Percentiles rank a stretch among this genome's conserved stretches.
Evolutionary conservation across 345 rosid genomes (phyloP).

Genomic region (Arabidopsis thaliana): DNA sequence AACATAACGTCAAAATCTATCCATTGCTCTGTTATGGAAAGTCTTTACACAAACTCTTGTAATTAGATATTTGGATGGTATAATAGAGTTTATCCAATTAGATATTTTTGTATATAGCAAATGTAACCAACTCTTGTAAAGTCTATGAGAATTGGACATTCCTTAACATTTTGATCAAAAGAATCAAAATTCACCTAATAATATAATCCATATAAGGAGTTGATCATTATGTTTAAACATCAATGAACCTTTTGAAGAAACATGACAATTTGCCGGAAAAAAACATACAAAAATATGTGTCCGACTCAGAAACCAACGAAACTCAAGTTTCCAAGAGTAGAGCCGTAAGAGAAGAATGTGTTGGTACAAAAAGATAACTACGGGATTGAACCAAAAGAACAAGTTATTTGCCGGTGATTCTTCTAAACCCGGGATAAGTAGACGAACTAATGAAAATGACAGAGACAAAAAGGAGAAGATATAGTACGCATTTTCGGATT

Average conservation of each 20-base stretch:
- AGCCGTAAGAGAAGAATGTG: conserved; percentile 18
- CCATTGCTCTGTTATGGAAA: conserved; percentile 24
- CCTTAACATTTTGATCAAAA: background rate
- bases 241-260: conserved; percentile 24
- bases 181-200: background rate
- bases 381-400: conserved; percentile 29
- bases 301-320: conserved; percentile 22
- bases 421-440: conserved; percentile 32
- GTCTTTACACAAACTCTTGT: conserved; percentile 36
- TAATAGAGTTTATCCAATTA: background rate
- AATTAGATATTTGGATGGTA: conserved; percentile 20
- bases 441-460: conserved; percentile 18
- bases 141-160: background rate
- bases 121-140: too few relatives aligned
- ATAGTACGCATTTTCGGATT: conserved; percentile 29
- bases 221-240: conserved; percentile 23
- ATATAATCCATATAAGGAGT: background rate
- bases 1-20: conserved; percentile 4
- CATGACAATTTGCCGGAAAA: conserved; percentile 12
- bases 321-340: conserved; percentile 29
- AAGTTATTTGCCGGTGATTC: conserved; percentile 33
- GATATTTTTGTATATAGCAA: too few relatives aligned
- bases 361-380: conserved; percentile 32
- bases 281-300: conserved; percentile 39
- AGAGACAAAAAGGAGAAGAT: conserved; percentile 17